Base-by-base conservation (phyloP, 768 basidiomycete genomes). In the Mycena olivaceomarginata region DNA sequence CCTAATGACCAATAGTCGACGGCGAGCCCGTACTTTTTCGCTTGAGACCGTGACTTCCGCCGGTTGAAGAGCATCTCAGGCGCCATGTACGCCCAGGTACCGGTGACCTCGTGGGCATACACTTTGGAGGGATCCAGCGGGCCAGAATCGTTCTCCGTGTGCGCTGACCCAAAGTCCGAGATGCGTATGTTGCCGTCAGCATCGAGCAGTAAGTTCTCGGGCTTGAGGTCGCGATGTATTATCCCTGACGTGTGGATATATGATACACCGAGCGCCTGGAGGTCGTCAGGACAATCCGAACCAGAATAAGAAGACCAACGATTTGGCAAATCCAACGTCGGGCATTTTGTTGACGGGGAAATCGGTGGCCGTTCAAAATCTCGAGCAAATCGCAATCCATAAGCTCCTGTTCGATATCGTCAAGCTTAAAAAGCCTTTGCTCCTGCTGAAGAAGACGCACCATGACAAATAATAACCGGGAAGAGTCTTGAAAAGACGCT, bases 191-290 rank as follows among this genome's bases (percentile, higher is more conserved):
- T 89, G 65, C 84, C 84, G 5, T 80, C 81, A 9, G 73, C 76
- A 75, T 89, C 89, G 67, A 94, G 86, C n/a, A 95, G 88, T 57
- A 95, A 89, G 75, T 95, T 94, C 85, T 92, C 92, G 4, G 93
- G 89, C 80, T 95, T 94, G 72, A 95, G 89, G 76, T 94, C 93
- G 16, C 93, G 89, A 82, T 94, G 93, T 43, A 94, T 89, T 70
- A 94, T 90, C 57, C 92, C 93, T 82, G 92, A 88, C 37, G 84
- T 84, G 78, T 94, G 93, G 56, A 95, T 83, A 56, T 85, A 82
- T 4, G 83, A 75, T n/a, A 89, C 80, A 1, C 88, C 89, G 41
- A 85, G 84, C 8, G 85, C 84, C 88, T 89, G n/a, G 25, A 25
- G 46, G 13, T 74, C 53, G 9, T 56, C 73, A 74, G 70, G 10